Conservation (phyloP, 352 stramenopile genomes). For the Phytophthora brassicae region DNA sequence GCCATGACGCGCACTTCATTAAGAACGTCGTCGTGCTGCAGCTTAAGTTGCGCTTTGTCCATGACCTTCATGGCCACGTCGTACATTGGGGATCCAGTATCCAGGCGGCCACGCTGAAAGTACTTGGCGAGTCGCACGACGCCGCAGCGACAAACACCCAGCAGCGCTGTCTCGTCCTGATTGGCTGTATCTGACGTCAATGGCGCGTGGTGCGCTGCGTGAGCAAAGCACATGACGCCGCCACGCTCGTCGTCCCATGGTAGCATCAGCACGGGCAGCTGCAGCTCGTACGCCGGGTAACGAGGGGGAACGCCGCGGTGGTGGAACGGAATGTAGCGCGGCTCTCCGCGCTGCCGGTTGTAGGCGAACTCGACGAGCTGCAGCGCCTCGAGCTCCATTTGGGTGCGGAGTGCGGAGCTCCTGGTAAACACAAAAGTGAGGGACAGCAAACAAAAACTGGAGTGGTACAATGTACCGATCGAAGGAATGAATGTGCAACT, state of each 20-base stretch:
- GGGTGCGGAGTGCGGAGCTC: background rate
- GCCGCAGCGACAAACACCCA: constrained; percentile 71
- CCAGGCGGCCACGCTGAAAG: constrained; percentile 48
- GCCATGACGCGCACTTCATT: constrained; percentile 84
- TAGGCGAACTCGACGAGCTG: constrained; percentile 74
- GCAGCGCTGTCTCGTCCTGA: constrained; percentile 50
- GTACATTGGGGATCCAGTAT: constrained; percentile 26
- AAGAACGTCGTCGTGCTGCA: constrained; percentile 74
- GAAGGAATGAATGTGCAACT: constrained; percentile 19
- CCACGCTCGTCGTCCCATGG: constrained; percentile 70
- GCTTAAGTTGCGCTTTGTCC: constrained; percentile 62
- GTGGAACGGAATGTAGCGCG: constrained; percentile 52
- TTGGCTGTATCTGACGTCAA: constrained; percentile 43
- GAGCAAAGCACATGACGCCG: constrained; percentile 67
- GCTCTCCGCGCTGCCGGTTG: constrained; percentile 64
- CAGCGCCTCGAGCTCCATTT: constrained; percentile 43
- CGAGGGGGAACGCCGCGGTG: constrained; percentile 72
- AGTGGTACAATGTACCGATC: constrained; percentile 11
- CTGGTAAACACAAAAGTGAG: constrained; percentile 12
- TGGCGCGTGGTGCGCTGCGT: constrained; percentile 42
- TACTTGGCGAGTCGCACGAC: constrained; percentile 77
- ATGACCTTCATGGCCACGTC: constrained; percentile 81
- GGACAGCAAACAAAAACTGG: background rate
- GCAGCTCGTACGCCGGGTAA: constrained; percentile 69
- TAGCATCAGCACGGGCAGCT: constrained; percentile 65